Evolutionary conservation across 768 basidiomycete species (phyloP), one percentile per base, ranked within the genome.

Genomic region (Boletus subparvulus): DNA sequence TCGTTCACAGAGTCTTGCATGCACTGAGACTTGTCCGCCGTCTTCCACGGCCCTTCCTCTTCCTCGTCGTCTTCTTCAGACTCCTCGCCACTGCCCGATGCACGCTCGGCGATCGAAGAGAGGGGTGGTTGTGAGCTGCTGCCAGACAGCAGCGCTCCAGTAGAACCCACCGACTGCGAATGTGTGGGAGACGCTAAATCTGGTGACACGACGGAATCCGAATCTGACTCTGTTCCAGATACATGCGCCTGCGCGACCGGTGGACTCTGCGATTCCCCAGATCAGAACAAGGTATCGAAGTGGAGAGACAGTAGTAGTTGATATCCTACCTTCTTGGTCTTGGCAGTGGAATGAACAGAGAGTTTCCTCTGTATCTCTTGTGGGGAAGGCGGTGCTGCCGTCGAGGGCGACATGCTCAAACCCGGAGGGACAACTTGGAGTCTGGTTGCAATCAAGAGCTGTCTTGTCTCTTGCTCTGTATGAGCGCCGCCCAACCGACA

Each of bases 281-380:
- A 65, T 64, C 51, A 67, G 49, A 45, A 53, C 46, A 47, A 51
- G n/a, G 56, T 28, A 53, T 37, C 37, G 47, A 56, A 43, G 43
- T 21, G 9, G 24, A 14, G 13, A 42, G 28, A 28, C 3, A 8
- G 35, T 13, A n/a, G 21, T 46, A 11, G 55, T 7, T 8, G 53
- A 54, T 10, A 37, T 56, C 69, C 54, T 40, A 82, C 81, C 76
- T 78, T 80, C 70, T 76, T 73, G 55, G 79, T 80, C 65, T 75
- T 80, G 35, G 83, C 75, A 3, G 78, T 78, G 0, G 87, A 83
- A 63, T 88, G 87, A 19, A 91, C 81, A 3, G 90, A 92, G 7
- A 95, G 83, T 69, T 94, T 94, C 61, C 91, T 80, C 55, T 90
- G 82, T 17, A 95, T 84, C 75, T 95, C 93, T 70, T 92, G 91